Evolutionary conservation across 1,284 basidiomycete species (phyloP).

Genomic region (Sutorius eximius): DNA sequence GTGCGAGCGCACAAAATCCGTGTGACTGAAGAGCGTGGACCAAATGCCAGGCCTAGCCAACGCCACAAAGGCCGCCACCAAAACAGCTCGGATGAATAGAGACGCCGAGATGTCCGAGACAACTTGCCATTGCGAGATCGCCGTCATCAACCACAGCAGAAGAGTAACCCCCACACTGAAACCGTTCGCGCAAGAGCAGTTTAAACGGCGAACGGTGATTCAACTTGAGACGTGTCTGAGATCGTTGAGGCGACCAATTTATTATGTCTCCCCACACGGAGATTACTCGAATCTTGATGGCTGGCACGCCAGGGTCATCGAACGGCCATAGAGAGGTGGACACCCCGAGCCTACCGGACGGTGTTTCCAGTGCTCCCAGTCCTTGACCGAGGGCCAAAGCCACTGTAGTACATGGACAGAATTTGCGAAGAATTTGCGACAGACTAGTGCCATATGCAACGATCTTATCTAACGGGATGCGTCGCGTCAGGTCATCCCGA

Average conservation of each 20-base stretch:
- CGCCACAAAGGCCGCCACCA: background rate
- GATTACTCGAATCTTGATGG: background rate
- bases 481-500: background rate
- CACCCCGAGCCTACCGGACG: background rate
- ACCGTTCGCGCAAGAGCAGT: background rate
- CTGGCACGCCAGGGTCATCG: background rate
- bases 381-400: background rate
- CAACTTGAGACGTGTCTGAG: background rate
- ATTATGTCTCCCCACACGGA: background rate
- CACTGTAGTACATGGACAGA: too few relatives aligned
- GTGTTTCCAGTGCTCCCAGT: too few relatives aligned
- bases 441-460: too few relatives aligned
- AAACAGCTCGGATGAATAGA: background rate
- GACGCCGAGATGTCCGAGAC: background rate
- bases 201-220: background rate
- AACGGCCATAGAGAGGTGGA: background rate
- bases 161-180: background rate
- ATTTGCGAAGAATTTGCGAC: background rate
- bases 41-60: too few relatives aligned
- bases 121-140: background rate
- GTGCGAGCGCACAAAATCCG: background rate
- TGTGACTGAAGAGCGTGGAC: background rate
- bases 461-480: background rate
- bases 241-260: background rate
- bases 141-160: background rate